These are phyloP conservation scores for Tuber microsphaerosporum DNA, from an alignment of 495 filamentous ascomycete species.

Conservation along the genomic window DNA sequence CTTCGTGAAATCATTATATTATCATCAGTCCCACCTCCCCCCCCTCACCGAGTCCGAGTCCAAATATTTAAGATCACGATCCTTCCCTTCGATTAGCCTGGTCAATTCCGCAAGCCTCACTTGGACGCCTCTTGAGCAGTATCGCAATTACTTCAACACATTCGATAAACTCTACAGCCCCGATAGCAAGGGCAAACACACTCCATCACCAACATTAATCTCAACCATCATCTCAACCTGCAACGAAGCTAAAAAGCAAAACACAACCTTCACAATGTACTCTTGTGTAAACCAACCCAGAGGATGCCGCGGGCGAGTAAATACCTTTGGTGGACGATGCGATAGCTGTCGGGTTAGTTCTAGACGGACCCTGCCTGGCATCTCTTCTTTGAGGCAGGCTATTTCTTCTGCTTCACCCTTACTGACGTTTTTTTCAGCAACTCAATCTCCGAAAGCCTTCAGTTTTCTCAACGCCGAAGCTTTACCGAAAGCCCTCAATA, in stretches of 20 bases:
- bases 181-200: constrained; percentile 3
- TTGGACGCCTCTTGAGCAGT: constrained; percentile 8
- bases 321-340: constrained; percentile 36
- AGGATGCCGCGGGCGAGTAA: constrained; percentile 42
- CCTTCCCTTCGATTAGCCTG: constrained; percentile 12
- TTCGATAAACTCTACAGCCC: constrained; percentile 11
- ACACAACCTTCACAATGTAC: constrained; percentile 34
- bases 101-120: constrained; percentile 20
- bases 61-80: constrained; percentile 21
- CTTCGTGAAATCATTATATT: constrained; percentile 31
- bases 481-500: constrained; percentile 37
- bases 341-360: constrained; percentile 38
- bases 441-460: constrained; percentile 40
- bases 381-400: background rate
- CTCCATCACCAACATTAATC: constrained; percentile 3
- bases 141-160: constrained; percentile 6
- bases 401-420: background rate
- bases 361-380: background rate
- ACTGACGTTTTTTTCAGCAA: constrained; percentile 29
- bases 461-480: constrained; percentile 19
- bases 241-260: constrained; percentile 7
- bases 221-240: background rate
- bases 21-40: background rate
- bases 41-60: constrained; percentile 2
- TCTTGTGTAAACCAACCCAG: constrained; percentile 41